Conservation (phyloP, 2,329 filamentous ascomycete genomes). For the Xenoacremonium recifei region DNA sequence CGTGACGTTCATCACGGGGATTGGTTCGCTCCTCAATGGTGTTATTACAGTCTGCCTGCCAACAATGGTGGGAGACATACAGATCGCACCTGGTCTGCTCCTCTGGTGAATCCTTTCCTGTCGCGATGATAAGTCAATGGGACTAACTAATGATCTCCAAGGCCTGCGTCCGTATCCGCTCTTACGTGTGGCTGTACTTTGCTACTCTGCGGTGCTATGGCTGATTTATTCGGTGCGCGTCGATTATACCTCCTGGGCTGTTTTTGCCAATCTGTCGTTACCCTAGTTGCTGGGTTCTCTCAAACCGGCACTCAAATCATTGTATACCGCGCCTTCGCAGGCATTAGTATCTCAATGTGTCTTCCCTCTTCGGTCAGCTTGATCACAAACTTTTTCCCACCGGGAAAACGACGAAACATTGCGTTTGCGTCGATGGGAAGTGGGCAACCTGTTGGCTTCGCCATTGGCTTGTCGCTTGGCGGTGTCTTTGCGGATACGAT, state of each 20-base stretch:
- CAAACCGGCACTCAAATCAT: conserved; percentile 36
- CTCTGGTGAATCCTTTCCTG: too few relatives aligned
- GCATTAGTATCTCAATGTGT: conserved; percentile 36
- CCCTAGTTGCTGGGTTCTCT: conserved; percentile 32
- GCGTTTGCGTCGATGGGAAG: conserved; percentile 45
- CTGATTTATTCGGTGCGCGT: conserved; percentile 36
- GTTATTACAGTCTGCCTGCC: too few relatives aligned
- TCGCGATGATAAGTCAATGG: too few relatives aligned
- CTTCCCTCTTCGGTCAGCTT: conserved; percentile 36
- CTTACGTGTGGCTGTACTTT: conserved; percentile 21
- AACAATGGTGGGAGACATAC: too few relatives aligned
- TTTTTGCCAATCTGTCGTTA: conserved; percentile 31
- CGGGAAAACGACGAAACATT: conserved; percentile 36
- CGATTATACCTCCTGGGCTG: conserved; percentile 33
- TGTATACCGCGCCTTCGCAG: conserved; percentile 33
- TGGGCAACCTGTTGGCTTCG: conserved; percentile 46
- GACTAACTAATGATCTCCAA: too few relatives aligned
- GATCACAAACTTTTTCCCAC: conserved; percentile 36
- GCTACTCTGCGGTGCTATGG: conserved; percentile 35
- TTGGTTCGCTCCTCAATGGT: too few relatives aligned
- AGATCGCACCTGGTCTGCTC: too few relatives aligned
- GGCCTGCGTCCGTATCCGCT: conserved; percentile 21
- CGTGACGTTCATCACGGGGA: too few relatives aligned
- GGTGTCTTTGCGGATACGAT: conserved; percentile 47
- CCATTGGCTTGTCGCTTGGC: conserved; percentile 47